Base-by-base conservation (phyloP, 202 grass and related monocot genomes). In the Panicum virgatum region DNA sequence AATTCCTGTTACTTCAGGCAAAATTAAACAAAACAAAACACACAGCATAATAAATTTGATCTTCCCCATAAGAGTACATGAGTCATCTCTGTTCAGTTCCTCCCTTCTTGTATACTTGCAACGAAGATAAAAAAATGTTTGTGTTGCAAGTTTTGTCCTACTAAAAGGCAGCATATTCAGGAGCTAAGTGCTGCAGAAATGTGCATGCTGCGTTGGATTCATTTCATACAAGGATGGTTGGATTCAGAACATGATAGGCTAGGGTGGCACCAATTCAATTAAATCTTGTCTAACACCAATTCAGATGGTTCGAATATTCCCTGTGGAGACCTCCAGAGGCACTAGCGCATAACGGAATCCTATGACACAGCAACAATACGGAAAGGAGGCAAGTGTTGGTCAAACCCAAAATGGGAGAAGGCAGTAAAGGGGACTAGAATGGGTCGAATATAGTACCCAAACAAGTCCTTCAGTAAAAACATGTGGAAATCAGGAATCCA, bases 21-120 rank as follows among this genome's bases (percentile, higher is more conserved):
- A 71, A 52, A 65, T 34, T 26, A 72, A 38, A 48, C 16, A 29
- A 38, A 65, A 14, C 10, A 57, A 65, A 72, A 77, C 29, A 83
- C 10, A 38, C 6, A 13, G 4, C 62, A 53, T 20, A 29, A 26
- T 38, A 10, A n/a, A 20, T n/a, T n/a, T n/a, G n/a, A 66, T 29
- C 13, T 62, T 75, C 67, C 12, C 13, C 23, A 29, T 38, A 45
- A 22, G 25, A 40, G 37, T 62, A 40, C 34, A 51, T 7, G 23
- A 52, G 51, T 51, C 34, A 45, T 26, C 22, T 62, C 20, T 30
- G 27, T 32, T 44, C 56, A 40, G 50, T n/a, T 19, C 45, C 50
- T 53, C 14, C n/a, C 58, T 48, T 75, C 77, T 61, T 61, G 23
- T 67, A 52, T 19, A 42, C 1, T 60, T 75, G 16, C 11, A 42